A percentile compares a stretch with the other conserved stretches of the same genome.
Evolutionary conservation across 495 filamentous ascomycete species (phyloP).

Genomic region (Neurospora sublineolata): DNA sequence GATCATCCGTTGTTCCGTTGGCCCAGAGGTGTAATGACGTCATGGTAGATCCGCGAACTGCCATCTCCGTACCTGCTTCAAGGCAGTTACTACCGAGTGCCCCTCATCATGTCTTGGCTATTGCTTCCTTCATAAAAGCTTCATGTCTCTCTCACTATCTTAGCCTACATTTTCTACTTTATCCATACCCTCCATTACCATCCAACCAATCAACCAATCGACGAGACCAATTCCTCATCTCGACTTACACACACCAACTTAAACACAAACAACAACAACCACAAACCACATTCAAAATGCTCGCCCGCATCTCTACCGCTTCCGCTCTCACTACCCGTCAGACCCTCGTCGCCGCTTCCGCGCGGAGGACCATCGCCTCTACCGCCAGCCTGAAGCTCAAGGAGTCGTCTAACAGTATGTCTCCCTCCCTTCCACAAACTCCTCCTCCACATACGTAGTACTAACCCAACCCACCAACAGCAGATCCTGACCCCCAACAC

Average conservation of each 20-base stretch:
- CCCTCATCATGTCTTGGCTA: neutral
- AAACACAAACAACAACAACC: neutral
- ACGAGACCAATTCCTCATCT: neutral
- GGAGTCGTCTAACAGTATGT: conserved; percentile 1
- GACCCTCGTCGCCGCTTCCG: neutral
- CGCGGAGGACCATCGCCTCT: conserved; percentile 1
- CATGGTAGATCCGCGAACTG: neutral
- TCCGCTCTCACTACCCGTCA: neutral
- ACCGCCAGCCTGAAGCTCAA: neutral
- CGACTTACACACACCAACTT: neutral
- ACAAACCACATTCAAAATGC: conserved; percentile 1
- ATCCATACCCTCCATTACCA: conserved; percentile 6
- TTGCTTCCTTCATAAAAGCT: neutral
- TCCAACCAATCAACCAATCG: neutral
- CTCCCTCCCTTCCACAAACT: neutral
- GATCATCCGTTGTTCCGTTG: neutral
- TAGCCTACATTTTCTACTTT: neutral
- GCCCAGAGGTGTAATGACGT: neutral
- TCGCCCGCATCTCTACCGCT: conserved; percentile 3
- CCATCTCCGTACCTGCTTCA: neutral
- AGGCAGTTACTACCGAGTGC: neutral
- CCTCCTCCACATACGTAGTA: neutral
- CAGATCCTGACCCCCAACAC: conserved; percentile 21
- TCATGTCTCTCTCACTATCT: neutral
- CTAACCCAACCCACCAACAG: conserved; percentile 3